These are phyloP conservation scores for Clonostachys chloroleuca DNA, from an alignment of 2,329 filamentous ascomycete genomes.

Conservation along the genomic window DNA sequence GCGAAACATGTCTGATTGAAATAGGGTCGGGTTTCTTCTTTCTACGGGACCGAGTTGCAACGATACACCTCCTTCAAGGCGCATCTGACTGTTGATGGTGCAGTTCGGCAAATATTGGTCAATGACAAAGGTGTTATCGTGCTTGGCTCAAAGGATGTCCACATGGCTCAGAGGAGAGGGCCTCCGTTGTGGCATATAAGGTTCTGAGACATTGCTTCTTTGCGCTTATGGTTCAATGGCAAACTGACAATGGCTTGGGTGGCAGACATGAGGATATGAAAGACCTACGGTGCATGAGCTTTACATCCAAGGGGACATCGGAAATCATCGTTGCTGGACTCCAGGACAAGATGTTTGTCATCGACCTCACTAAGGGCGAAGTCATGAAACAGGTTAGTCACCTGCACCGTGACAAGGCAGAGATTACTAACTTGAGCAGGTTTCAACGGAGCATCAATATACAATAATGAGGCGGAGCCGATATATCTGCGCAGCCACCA, in stretches of 20 bases:
- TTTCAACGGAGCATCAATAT: conserved; percentile 72
- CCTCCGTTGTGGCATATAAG: conserved; percentile 84
- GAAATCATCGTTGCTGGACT: conserved; percentile 85
- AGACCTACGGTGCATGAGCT: conserved; percentile 91
- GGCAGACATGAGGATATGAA: conserved; percentile 69
- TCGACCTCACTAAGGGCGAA: conserved; percentile 66
- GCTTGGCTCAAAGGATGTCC: conserved; percentile 77
- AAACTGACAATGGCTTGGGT: background rate
- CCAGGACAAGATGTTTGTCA: conserved; percentile 80
- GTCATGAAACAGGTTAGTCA: conserved; percentile 58
- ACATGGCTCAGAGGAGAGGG: conserved; percentile 82
- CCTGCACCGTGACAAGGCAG: background rate
- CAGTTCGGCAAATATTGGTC: conserved; percentile 83
- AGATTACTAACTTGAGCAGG: conserved; percentile 25
- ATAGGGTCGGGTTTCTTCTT: conserved; percentile 84
- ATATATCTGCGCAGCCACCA: conserved; percentile 88
- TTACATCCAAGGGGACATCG: conserved; percentile 77
- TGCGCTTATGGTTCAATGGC: background rate
- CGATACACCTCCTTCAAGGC: conserved; percentile 88
- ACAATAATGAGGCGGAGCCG: conserved; percentile 88
- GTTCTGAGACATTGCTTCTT: conserved; percentile 33
- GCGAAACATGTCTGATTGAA: background rate
- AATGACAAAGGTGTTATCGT: conserved; percentile 87
- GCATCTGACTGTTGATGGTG: conserved; percentile 68
- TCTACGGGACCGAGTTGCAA: conserved; percentile 80